Evolutionary conservation across 805 yeast genomes (phyloP).

Genomic region (Citeromyces matritensis): DNA sequence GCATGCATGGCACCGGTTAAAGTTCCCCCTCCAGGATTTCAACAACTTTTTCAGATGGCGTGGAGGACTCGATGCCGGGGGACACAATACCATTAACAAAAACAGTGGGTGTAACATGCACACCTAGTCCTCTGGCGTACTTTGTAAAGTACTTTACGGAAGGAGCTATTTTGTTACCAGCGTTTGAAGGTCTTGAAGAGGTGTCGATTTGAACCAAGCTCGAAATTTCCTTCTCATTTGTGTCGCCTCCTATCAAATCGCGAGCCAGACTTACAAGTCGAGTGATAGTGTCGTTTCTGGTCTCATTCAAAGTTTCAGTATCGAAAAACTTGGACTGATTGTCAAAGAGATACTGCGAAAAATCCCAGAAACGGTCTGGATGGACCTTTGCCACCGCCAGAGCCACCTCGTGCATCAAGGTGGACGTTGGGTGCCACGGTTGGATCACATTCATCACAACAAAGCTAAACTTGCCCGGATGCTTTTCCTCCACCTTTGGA

Average conservation of each 20-base stretch:
- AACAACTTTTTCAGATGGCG: slow-evolving; percentile 28
- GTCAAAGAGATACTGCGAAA: slow-evolving; percentile 39
- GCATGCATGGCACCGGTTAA: too few relatives aligned
- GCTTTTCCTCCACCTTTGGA: slow-evolving; percentile 29
- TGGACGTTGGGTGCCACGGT: slow-evolving; percentile 81
- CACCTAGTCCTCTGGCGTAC: slow-evolving; percentile 60
- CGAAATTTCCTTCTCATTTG: slow-evolving; percentile 18
- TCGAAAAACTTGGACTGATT: slow-evolving; percentile 46
- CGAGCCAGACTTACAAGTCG: slow-evolving; percentile 34
- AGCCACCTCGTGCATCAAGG: slow-evolving; percentile 53
- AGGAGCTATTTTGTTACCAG: slow-evolving; percentile 40
- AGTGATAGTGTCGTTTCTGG: slow-evolving; percentile 40
- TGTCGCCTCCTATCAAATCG: slow-evolving; percentile 13
- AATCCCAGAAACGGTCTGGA: slow-evolving; percentile 41
- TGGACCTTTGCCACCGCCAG: slow-evolving; percentile 49
- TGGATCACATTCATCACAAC: slow-evolving; percentile 66
- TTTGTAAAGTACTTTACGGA: slow-evolving; percentile 66
- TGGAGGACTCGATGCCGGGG: slow-evolving; percentile 45
- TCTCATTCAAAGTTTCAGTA: slow-evolving; percentile 32
- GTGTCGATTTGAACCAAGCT: slow-evolving; percentile 15
- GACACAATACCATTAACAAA: slow-evolving; percentile 52
- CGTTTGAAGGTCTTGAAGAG: slow-evolving; percentile 22
- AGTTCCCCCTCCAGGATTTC: slow-evolving; percentile 7
- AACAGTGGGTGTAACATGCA: slow-evolving; percentile 80
- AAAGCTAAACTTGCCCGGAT: slow-evolving; percentile 38